A percentile compares a stretch with the other conserved stretches of the same genome.
These are phyloP conservation scores for Colletotrichum falcatum DNA, from an alignment of 2,329 filamentous ascomycete genomes.

Conservation along the genomic window DNA sequence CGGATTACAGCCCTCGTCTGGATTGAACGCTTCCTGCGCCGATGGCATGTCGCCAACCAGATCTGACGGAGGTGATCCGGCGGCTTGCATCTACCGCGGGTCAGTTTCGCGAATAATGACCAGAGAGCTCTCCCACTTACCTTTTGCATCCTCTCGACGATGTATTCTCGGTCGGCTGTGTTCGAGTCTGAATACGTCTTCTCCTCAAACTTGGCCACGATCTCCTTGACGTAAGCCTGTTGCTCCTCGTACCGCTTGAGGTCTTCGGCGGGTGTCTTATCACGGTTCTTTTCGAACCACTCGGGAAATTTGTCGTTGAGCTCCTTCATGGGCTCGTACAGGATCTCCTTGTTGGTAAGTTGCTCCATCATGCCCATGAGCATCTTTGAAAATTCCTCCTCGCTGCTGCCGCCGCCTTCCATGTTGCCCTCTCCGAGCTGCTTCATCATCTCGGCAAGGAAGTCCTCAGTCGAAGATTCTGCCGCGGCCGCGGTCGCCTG, in stretches of 20 bases:
- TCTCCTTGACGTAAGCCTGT: conserved; percentile 82
- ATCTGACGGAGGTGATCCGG: conserved; percentile 89
- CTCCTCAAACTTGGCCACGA: conserved; percentile 89
- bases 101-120: conserved; percentile 40
- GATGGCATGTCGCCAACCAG: conserved; percentile 90
- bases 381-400: conserved; percentile 95
- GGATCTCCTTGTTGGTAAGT: conserved; percentile 95
- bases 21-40: conserved; percentile 77
- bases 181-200: conserved; percentile 85
- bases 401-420: conserved; percentile 66
- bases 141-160: conserved; percentile 98
- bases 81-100: conserved; percentile 87
- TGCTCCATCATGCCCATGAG: conserved; percentile 99
- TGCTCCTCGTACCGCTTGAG: conserved; percentile 85
- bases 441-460: conserved; percentile 92
- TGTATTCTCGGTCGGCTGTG: conserved; percentile 84
- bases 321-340: conserved; percentile 99
- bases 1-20: conserved; percentile 71
- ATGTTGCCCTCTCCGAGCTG: conserved; percentile 78
- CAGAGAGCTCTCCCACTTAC: conserved; percentile 60
- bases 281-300: conserved; percentile 86
- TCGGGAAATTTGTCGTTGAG: conserved; percentile 90
- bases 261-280: conserved; percentile 75
- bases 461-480: conserved; percentile 77
- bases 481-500: conserved; percentile 84